A percentile compares a stretch with the other conserved stretches of the same genome.
phyloP scores from a whole-genome alignment of 257 asterid species.

The Cinchona pubescens region DNA sequence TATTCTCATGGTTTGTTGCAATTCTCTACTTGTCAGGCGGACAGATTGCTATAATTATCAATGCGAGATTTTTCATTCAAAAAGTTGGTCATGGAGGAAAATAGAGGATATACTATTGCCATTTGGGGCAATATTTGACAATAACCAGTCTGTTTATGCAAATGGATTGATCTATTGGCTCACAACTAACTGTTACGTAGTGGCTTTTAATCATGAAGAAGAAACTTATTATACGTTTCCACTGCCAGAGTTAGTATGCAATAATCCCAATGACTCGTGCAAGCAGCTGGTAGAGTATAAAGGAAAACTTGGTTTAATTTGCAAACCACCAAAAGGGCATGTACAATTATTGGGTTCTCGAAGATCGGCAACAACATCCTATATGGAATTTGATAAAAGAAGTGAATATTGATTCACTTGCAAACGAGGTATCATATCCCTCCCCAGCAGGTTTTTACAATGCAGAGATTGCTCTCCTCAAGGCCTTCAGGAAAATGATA shows the following conservation, averaged over 20 bases:
- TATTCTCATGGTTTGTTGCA: not conserved
- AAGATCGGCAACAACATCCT: no score
- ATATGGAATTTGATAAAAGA: no score
- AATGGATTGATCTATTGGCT: constrained; percentile 12
- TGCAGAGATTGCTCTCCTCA: not conserved
- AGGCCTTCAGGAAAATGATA: not conserved
- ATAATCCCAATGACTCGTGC: not conserved
- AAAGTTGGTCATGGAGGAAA: constrained; percentile 23
- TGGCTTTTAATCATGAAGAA: not conserved
- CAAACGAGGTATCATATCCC: no score
- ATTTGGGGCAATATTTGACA: not conserved
- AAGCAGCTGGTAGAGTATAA: constrained; percentile 10
- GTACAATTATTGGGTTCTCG: no score
- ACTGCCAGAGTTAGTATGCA: not conserved
- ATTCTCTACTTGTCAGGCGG: not conserved
- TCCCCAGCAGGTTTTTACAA: not conserved
- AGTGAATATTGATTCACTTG: no score
- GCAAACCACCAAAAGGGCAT: not conserved
- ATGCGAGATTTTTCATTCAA: constrained; percentile 31
- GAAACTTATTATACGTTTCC: not conserved
- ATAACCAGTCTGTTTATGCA: not conserved
- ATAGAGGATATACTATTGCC: not conserved
- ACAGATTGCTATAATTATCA: not conserved
- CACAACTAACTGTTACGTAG: constrained; percentile 4
- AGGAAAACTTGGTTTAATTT: constrained; percentile 19